Evolutionary conservation across 371 early-diverging fungal species (phyloP).

Genomic region (Actinomortierella ambigua): DNA sequence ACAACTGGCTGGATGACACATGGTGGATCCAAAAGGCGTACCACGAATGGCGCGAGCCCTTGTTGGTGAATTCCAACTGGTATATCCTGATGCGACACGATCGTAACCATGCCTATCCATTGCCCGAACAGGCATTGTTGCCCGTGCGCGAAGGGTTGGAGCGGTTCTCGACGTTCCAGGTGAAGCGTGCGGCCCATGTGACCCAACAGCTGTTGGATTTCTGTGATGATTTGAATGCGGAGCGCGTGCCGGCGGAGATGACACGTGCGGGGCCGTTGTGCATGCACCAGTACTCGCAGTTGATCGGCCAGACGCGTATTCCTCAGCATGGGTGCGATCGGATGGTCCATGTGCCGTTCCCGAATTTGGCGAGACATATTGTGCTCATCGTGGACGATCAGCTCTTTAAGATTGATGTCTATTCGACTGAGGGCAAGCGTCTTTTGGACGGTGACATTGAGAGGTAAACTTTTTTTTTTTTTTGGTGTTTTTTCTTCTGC

Average conservation of each 20-base stretch:
- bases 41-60: slow-evolving; percentile 87
- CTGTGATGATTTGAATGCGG: slow-evolving; percentile 70
- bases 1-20: slow-evolving; percentile 89
- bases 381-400: slow-evolving; percentile 79
- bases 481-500: background rate
- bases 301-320: slow-evolving; percentile 81
- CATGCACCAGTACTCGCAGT: slow-evolving; percentile 86
- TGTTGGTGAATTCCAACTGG: slow-evolving; percentile 92
- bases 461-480: slow-evolving; percentile 49
- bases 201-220: slow-evolving; percentile 73
- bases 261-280: slow-evolving; percentile 62
- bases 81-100: slow-evolving; percentile 77
- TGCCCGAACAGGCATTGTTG: slow-evolving; percentile 26
- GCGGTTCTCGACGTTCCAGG: slow-evolving; percentile 77
- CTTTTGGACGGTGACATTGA: slow-evolving; percentile 74
- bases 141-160: slow-evolving; percentile 30
- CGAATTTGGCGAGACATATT: slow-evolving; percentile 66
- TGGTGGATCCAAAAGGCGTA: slow-evolving; percentile 93
- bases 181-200: slow-evolving; percentile 85
- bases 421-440: slow-evolving; percentile 51
- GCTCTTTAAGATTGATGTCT: slow-evolving; percentile 73
- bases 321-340: slow-evolving; percentile 75
- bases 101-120: slow-evolving; percentile 63
- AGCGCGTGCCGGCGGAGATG: slow-evolving; percentile 60
- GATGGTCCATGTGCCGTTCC: slow-evolving; percentile 52